Base-by-base conservation (phyloP, 1,284 basidiomycete species). In the Vanrija sp. region DNA sequence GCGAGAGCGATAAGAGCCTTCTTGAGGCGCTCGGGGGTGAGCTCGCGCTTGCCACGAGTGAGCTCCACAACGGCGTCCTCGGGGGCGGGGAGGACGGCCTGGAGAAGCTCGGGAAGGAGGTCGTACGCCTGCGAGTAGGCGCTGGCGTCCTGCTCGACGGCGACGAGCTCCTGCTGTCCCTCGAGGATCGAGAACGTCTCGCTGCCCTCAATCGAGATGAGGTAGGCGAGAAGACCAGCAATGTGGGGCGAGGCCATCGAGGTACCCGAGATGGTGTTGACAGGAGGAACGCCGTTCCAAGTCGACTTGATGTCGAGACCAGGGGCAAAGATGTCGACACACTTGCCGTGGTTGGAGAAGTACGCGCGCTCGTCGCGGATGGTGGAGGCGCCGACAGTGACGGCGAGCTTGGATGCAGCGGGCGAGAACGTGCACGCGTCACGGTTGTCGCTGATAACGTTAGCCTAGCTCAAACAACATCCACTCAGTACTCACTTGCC, bases 331-430 rank as follows among this genome's bases (percentile, higher is more conserved):
- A 92, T 81, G 69, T 93, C 87, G 49, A 91, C 87, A 67, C 88
- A 90, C 61, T 77, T 58, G 42, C 88, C 88, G 60, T 79, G 80
- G 80, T 89, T 90, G 67, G 85, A 87, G 80, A 94, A 95, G 80
- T 90, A 91, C 31, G 92, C 92, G 53, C 88, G 85, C 57, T 86
- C 85, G 69, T 96, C 91, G 47, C 73, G 79, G 39, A 90, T 79
- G 23, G 87, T 88, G 4, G 87, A 87, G 22, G 89, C 89, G 60
- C 87, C 92, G 51, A 95, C 89, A 45, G 92, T 94, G 60, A 95
- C 82, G 16, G 89, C 87, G 42, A 84, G 81, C 74, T 83, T 77
- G 18, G 88, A 80, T 10, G 81, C 80, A 24, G 89, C 90, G 48
- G 89, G 90, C 6, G 89, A 92, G 73, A 85, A 90, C 60, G 81